Conservation (phyloP, 176 grass and related monocot genomes). For the maize (Zea mays) region Zm-B73-REFERENCE-NAM-5.0 NC_050104.1:157113501-157114000, state of each 20-base stretch:
- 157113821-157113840: slow-evolving; percentile 73
- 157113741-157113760: slow-evolving; percentile 46
- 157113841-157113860: slow-evolving; percentile 18
- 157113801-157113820: slow-evolving; percentile 83
- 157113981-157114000: slow-evolving; percentile 27
- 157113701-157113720: slow-evolving; percentile 3
- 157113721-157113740: not conserved
- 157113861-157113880: not conserved
- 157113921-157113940: not conserved
- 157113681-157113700: slow-evolving; percentile 38
- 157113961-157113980: slow-evolving; percentile 4
- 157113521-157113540: slow-evolving; percentile 92
- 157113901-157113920: slow-evolving; percentile 14
- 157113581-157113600: slow-evolving; percentile 74
- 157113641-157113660: slow-evolving; percentile 61
- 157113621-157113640: slow-evolving; percentile 65
- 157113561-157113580: slow-evolving; percentile 91
- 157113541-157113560: slow-evolving; percentile 85
- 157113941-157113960: not conserved
- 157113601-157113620: slow-evolving; percentile 83
- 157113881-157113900: slow-evolving; percentile 18
- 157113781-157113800: slow-evolving; percentile 79
- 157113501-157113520: slow-evolving; percentile 11
- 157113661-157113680: slow-evolving; percentile 88
- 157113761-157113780: slow-evolving; percentile 95